Evolutionary conservation across 129 eudicot species (phyloP), one percentile per base, ranked within the genome.

Genomic region (Lonicera japonica): DNA sequence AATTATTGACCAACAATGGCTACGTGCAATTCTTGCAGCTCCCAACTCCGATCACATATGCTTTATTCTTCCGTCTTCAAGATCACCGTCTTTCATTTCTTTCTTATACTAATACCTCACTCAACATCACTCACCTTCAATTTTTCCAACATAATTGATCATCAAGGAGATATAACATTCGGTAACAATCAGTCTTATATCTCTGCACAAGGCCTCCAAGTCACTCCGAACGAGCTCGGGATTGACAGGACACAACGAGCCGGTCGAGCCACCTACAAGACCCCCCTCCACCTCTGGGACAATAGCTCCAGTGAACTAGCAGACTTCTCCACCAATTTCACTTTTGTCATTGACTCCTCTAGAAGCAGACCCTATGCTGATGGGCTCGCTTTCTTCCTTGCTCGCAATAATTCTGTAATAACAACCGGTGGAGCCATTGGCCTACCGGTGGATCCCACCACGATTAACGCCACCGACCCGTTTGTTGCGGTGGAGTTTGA

Each of bases 401-500:
- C 77, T 9, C 22, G 68, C 23, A 58, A 48, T 29, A 71, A 57
- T 11, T 50, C 74, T 0, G 4, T 41, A 0, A 15, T 75, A 0
- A 0, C 19, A 4, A 2, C 11, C 0, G 55, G 64, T 38, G 74
- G 77, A 13, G 17, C 55, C 23, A 67, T 82, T 36, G 88, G 88
- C 13, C 83, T 78, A 43, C 80, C 77, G 0, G 0, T 25, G 15
- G 12, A 51, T 5, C 0, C 11, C 12, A 40, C 21, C 1, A 13
- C 66, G 5, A 12, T 8, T 5, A 1, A 5, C 1, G 25, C 34
- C 0, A 53, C 47, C 0, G 13, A 25, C 65, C 71, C 21, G 15
- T 79, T 65, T 61, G 71, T 79, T 45, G 80, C 80, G 11, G 75
- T 79, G 22, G 84, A 79, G 70, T 79, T 79, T 50, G 84, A 79